Percentiles rank a stretch among this genome's conserved stretches.
Evolutionary conservation across 1,139 yeast species (phyloP).

Genomic region (Candida tetrigidarum): DNA sequence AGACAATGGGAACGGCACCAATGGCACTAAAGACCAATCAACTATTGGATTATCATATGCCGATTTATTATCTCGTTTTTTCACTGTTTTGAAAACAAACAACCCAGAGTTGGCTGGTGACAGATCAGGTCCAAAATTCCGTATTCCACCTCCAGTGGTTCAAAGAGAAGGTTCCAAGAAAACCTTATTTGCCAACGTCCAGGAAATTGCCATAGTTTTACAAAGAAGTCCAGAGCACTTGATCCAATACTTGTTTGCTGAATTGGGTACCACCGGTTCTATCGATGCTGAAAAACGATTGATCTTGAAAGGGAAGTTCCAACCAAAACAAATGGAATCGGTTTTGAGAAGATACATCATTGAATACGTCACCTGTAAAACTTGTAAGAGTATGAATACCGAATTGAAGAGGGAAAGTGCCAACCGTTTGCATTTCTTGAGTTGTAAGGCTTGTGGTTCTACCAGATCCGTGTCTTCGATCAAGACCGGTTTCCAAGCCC

Average conservation of each 20-base stretch:
- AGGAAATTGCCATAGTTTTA: conserved; percentile 90
- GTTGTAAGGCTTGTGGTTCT: conserved; percentile 98
- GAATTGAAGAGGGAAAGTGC: conserved; percentile 93
- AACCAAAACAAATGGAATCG: conserved; percentile 96
- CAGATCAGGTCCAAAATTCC: conserved; percentile 88
- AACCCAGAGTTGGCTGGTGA: conserved; percentile 99
- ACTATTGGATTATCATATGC: conserved; percentile 74
- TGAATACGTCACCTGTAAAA: conserved; percentile 98
- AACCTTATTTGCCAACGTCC: conserved; percentile 94
- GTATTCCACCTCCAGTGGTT: conserved; percentile 97
- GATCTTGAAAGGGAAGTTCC: conserved; percentile 97
- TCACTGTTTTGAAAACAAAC: conserved; percentile 82
- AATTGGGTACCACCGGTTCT: conserved; percentile 99
- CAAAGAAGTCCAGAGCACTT: conserved; percentile 98
- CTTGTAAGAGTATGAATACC: conserved; percentile 98
- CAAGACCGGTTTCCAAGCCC: conserved; percentile 99
- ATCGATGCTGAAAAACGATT: conserved; percentile 97
- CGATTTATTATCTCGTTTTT: conserved; percentile 80
- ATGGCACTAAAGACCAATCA: conserved; percentile 22
- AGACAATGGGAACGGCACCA: conserved; percentile 24
- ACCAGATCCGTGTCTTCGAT: conserved; percentile 96
- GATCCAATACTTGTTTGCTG: conserved; percentile 96
- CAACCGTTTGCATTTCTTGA: conserved; percentile 95
- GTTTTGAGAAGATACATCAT: conserved; percentile 94
- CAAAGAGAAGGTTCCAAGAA: conserved; percentile 98